Percentiles rank a stretch among this genome's conserved stretches.
Conservation (phyloP, 2,329 filamentous ascomycete species). For the Trichophyton schoenleinii region DNA sequence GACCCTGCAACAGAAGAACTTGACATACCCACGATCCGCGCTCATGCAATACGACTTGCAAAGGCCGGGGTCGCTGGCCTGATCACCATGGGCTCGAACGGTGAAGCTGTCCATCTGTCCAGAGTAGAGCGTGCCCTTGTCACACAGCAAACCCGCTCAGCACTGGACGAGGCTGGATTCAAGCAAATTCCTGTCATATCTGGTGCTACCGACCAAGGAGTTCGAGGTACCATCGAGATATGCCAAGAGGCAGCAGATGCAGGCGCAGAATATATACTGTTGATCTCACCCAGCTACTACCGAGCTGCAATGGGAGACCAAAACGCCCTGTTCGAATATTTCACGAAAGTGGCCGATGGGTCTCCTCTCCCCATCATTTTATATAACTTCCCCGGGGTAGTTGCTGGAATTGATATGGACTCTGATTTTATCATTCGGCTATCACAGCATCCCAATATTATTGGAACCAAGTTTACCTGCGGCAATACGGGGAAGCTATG, state of each 20-base stretch:
- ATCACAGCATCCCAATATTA: conserved; percentile 67
- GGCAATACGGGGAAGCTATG: conserved; percentile 83
- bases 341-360: conserved; percentile 58
- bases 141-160: conserved; percentile 64
- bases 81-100: conserved; percentile 81
- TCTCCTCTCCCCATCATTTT: conserved; percentile 65
- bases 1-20: conserved; percentile 70
- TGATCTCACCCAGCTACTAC: conserved; percentile 77
- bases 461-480: conserved; percentile 85
- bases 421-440: conserved; percentile 73
- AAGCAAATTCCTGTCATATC: conserved; percentile 62
- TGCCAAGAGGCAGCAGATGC: conserved; percentile 52
- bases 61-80: conserved; percentile 67
- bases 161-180: conserved; percentile 70
- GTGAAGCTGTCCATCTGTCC: conserved; percentile 75
- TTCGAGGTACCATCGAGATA: conserved; percentile 63
- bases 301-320: conserved; percentile 62
- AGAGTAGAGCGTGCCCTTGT: conserved; percentile 63
- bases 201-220: conserved; percentile 67
- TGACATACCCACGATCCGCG: conserved; percentile 66
- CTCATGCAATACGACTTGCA: conserved; percentile 65
- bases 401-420: conserved; percentile 79
- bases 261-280: conserved; percentile 66
- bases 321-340: conserved; percentile 55
- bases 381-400: conserved; percentile 85